Base-by-base conservation (phyloP, 148 eudicot species). In the Fagopyrum esculentum region DNA sequence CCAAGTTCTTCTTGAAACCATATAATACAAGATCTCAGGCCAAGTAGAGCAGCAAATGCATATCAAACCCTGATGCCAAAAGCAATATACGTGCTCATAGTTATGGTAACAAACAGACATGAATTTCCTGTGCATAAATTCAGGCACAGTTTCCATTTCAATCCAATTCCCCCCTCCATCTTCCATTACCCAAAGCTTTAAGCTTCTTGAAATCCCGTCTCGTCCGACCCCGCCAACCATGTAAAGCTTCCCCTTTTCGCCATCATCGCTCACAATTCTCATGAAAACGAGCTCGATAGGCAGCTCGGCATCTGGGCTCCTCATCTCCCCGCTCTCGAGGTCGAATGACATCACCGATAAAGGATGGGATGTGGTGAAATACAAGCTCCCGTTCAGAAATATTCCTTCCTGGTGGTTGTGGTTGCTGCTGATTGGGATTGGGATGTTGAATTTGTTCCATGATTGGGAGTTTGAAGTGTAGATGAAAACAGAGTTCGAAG, bases 21-120 rank as follows among this genome's bases (percentile, higher is more conserved):
- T 86, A 72, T 84, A 91, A 72, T 87, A 91, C 89, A 89, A 75
- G 3, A 91, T 78, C 82, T 89, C 93, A 11, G 93, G 97, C 89
- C 90, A 91, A 29, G 74, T 84, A 15, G 81, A 86, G 76, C 91
- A 87, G 76, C 91, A 85, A 40, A 89, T 77, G 64, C 91, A 91
- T 2, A 91, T 80, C 89, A 87, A 48, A 0, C 91, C 93, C 64
- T 87, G 81, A 59, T 91, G 97, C 91, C 91, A 89, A 68, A 88
- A 89, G 55, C 88, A 85, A 74, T 89, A 91, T 30, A 89, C 76
- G 77, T 88, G 90, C 78, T 89, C 88, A 76, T 91, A 91, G 43
- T 89, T 89, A 64, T 89, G 97, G 69, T 85, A 91, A 69, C 93
- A 89, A 73, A 88, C 86, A 0, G 88, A 88, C 60, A 85, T 79